These are phyloP conservation scores for Obelidium mucronatum DNA, from an alignment of 192 early-diverging fungal species.

Conservation along the genomic window DNA sequence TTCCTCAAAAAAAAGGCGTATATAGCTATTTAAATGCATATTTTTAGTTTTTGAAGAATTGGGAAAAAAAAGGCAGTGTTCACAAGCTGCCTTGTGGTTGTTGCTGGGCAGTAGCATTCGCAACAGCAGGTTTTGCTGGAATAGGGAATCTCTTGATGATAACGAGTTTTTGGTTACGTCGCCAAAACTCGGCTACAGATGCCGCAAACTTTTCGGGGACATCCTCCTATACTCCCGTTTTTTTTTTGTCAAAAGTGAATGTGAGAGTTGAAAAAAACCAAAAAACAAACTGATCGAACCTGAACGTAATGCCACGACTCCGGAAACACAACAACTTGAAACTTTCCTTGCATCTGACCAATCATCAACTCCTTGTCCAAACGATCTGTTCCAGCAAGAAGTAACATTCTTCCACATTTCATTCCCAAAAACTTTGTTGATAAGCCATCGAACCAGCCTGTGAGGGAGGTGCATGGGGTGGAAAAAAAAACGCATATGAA, in stretches of 20 bases:
- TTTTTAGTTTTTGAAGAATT: too few species aligned
- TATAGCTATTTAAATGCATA: too few species aligned
- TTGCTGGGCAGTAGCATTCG: too few species aligned
- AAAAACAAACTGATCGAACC: background rate
- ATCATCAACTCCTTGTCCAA: conserved; percentile 59
- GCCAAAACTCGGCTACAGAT: conserved; percentile 50
- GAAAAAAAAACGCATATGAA: background rate
- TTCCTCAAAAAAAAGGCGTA: too few species aligned
- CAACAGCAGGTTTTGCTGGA: conserved; percentile 19
- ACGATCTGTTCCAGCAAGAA: conserved; percentile 58
- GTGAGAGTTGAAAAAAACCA: background rate
- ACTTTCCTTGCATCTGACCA: conserved; percentile 65
- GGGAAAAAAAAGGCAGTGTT: too few species aligned
- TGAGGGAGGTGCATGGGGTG: background rate
- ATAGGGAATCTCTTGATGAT: conserved; percentile 36
- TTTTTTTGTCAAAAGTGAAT: conserved; percentile 28
- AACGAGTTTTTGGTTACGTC: conserved; percentile 31
- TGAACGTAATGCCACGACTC: conserved; percentile 55
- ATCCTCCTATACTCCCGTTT: conserved; percentile 55
- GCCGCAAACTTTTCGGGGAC: conserved; percentile 50
- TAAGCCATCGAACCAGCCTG: conserved; percentile 57
- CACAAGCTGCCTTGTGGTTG: too few species aligned
- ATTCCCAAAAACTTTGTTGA: conserved; percentile 48
- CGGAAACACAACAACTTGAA: conserved; percentile 56
- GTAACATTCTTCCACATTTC: conserved; percentile 41